Evolutionary conservation across 331 rosid species (phyloP).

Genomic region (Stylosanthes scabra): DNA sequence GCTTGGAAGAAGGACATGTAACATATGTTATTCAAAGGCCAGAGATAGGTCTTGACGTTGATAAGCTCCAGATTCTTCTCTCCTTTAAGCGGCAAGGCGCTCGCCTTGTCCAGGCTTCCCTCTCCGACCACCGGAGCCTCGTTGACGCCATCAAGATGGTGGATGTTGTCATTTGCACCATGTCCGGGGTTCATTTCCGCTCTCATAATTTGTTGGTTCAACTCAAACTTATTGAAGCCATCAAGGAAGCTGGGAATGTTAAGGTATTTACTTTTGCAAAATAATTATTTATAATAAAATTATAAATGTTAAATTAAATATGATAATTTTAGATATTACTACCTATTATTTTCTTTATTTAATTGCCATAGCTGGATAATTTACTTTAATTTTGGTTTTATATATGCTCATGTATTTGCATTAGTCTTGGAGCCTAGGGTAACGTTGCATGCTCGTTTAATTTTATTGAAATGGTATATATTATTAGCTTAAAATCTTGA

Average conservation of each 20-base stretch:
- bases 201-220: constrained; percentile 71
- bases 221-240: constrained; percentile 84
- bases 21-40: constrained; percentile 74
- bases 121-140: constrained; percentile 68
- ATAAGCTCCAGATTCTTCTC: constrained; percentile 66
- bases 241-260: constrained; percentile 74
- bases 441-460: background rate
- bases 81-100: constrained; percentile 82
- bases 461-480: background rate
- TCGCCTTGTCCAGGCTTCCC: constrained; percentile 63
- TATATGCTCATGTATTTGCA: background rate
- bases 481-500: background rate
- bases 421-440: background rate
- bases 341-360: too few relatives aligned
- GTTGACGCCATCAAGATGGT: constrained; percentile 72
- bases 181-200: constrained; percentile 85
- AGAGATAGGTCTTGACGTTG: constrained; percentile 74
- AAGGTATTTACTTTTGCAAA: constrained; percentile 48
- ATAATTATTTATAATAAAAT: too few relatives aligned
- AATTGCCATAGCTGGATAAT: too few relatives aligned
- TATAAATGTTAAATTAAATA: too few relatives aligned
- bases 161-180: constrained; percentile 77
- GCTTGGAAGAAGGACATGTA: constrained; percentile 69
- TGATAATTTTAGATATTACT: too few relatives aligned
- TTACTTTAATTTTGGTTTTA: too few relatives aligned